These are phyloP conservation scores for Scutellaria barbata DNA, from an alignment of 257 asterid genomes.

Conservation along the genomic window DNA sequence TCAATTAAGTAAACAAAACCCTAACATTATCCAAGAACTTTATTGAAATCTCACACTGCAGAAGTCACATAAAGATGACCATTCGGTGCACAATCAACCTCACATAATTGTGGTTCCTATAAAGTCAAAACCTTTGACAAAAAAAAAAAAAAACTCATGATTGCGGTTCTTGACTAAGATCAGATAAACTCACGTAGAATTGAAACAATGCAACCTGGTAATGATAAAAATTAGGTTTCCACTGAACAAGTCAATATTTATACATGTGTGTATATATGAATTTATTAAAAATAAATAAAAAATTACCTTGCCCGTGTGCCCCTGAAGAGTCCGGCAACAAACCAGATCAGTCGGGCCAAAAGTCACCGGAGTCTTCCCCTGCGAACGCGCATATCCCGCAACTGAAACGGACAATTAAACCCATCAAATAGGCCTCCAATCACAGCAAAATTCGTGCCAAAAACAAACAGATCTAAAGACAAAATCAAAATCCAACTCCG, in stretches of 20 bases:
- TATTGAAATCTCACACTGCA: not conserved
- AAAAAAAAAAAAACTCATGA: not conserved
- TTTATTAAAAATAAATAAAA: not conserved
- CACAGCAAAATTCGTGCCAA: slow-evolving; percentile 27
- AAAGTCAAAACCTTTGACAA: not conserved
- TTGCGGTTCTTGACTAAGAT: not conserved
- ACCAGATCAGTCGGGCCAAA: slow-evolving; percentile 98
- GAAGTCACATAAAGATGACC: not conserved
- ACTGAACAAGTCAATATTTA: not conserved
- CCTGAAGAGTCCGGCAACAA: slow-evolving; percentile 94
- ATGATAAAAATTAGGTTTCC: slow-evolving; percentile 26
- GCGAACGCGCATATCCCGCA: slow-evolving; percentile 78
- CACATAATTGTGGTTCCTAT: not conserved
- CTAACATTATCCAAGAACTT: not conserved
- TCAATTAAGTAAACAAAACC: not conserved
- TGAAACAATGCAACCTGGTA: not conserved
- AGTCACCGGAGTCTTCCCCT: slow-evolving; percentile 80
- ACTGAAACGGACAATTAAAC: slow-evolving; percentile 48
- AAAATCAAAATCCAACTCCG: slow-evolving; percentile 10
- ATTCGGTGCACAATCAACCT: slow-evolving; percentile 1
- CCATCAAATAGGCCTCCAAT: not conserved
- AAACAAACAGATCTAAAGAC: slow-evolving; percentile 46
- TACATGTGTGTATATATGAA: not conserved
- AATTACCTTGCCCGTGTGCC: slow-evolving; percentile 90
- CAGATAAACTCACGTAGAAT: not conserved